These are phyloP conservation scores for Sherardia arvensis DNA, from an alignment of 257 asterid genomes.

Conservation along the genomic window DNA sequence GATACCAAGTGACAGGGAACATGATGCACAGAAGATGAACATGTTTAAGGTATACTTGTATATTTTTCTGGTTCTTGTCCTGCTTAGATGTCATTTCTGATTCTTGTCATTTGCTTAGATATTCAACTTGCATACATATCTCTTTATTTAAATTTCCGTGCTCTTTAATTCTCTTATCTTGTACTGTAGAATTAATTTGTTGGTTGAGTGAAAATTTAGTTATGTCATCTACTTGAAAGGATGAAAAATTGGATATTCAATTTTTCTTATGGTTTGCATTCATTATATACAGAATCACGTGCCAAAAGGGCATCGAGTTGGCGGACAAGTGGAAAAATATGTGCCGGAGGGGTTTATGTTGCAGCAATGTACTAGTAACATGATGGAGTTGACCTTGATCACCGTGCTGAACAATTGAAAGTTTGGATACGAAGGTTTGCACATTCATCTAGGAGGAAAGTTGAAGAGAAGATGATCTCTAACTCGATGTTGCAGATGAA, in stretches of 20 bases:
- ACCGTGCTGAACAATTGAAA: background rate
- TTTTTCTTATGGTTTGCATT: background rate
- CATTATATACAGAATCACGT: background rate
- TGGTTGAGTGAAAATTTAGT: too few species aligned
- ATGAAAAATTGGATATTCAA: background rate
- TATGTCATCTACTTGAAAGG: too few species aligned
- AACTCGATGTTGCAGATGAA: background rate
- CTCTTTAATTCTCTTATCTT: background rate
- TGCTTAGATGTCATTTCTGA: background rate
- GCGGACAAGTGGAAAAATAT: background rate
- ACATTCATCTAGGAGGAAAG: background rate
- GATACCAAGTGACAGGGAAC: background rate
- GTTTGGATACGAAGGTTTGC: slow-evolving; percentile 6
- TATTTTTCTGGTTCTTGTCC: background rate
- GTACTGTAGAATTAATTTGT: background rate
- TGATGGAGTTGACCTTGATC: slow-evolving; percentile 5
- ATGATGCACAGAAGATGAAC: background rate
- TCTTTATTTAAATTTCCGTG: background rate
- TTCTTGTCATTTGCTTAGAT: too few species aligned
- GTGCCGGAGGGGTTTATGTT: background rate
- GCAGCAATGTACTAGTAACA: background rate
- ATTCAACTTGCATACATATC: too few species aligned
- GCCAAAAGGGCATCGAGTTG: background rate
- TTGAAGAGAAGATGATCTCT: background rate
- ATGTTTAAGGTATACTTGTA: background rate